A percentile compares a stretch with the other conserved stretches of the same genome.
phyloP scores from a whole-genome alignment of 176 grass and related monocot species.

The Eragrostis nindensis region DNA sequence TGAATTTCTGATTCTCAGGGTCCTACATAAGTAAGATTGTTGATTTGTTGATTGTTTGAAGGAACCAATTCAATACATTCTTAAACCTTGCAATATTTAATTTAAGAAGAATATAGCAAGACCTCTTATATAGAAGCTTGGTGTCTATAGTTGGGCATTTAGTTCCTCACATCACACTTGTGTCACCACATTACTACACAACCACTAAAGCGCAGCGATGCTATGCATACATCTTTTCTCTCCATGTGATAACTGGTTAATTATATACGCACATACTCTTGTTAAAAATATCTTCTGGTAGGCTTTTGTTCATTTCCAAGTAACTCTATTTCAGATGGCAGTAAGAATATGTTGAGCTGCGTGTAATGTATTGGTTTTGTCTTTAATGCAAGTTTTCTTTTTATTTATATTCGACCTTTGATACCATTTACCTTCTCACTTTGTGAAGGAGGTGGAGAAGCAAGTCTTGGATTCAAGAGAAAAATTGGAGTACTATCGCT shows the following conservation, averaged over 20 bases:
- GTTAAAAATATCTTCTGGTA: background rate
- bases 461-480: conserved; percentile 92
- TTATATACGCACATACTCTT: background rate
- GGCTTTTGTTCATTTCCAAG: conserved; percentile 7
- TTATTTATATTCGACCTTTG: background rate
- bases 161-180: background rate
- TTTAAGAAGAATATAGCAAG: background rate
- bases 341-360: conserved; percentile 2
- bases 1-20: background rate
- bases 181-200: conserved; percentile 4
- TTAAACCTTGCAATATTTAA: background rate
- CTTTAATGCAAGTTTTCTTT: conserved; percentile 9
- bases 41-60: conserved; percentile 1
- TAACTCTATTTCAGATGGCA: conserved; percentile 7
- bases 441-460: conserved; percentile 80
- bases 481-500: conserved; percentile 91
- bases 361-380: background rate
- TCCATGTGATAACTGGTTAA: background rate
- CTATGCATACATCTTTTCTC: conserved; percentile 15
- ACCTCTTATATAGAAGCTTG: background rate
- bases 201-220: background rate
- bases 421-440: conserved; percentile 14
- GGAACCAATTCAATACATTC: background rate
- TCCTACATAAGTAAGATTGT: background rate
- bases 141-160: background rate